These are phyloP conservation scores for Boletellus deceptivus DNA, from an alignment of 1,284 basidiomycete species.

Conservation along the genomic window DNA sequence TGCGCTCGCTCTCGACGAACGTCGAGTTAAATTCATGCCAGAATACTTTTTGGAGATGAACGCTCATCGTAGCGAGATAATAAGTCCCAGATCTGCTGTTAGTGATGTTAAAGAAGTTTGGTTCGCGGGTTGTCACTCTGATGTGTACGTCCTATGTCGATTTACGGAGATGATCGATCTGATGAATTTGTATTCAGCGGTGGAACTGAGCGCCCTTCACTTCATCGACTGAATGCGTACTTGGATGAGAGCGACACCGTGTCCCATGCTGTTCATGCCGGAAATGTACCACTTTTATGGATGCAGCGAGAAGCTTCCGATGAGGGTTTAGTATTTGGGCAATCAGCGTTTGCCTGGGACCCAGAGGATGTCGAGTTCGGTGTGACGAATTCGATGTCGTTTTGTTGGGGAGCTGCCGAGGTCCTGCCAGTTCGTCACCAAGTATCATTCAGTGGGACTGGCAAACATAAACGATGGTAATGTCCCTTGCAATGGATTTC, in stretches of 20 bases:
- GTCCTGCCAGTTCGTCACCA: background rate
- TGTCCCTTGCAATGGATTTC: background rate
- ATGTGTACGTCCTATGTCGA: background rate
- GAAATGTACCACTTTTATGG: slow-evolving; percentile 19
- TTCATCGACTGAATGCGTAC: no score
- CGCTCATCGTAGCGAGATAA: no score
- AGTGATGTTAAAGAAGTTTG: no score
- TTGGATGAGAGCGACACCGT: background rate
- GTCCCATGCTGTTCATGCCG: slow-evolving; percentile 4
- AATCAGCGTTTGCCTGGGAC: background rate
- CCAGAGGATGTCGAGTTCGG: slow-evolving; percentile 11
- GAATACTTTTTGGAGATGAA: no score
- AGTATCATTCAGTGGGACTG: slow-evolving; percentile 9
- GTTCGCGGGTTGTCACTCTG: background rate
- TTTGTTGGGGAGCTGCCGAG: slow-evolving; percentile 13
- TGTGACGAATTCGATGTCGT: slow-evolving; percentile 1
- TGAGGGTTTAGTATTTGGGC: background rate
- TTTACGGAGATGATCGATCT: background rate
- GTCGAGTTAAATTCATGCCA: no score
- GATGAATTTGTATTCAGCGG: background rate
- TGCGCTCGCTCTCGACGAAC: no score
- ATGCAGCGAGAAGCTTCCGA: slow-evolving; percentile 9
- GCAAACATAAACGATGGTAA: slow-evolving; percentile 8
- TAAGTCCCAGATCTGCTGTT: no score
- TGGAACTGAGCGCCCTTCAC: background rate